Conservation (phyloP, 345 rosid species). For the Litchi chinensis region DNA sequence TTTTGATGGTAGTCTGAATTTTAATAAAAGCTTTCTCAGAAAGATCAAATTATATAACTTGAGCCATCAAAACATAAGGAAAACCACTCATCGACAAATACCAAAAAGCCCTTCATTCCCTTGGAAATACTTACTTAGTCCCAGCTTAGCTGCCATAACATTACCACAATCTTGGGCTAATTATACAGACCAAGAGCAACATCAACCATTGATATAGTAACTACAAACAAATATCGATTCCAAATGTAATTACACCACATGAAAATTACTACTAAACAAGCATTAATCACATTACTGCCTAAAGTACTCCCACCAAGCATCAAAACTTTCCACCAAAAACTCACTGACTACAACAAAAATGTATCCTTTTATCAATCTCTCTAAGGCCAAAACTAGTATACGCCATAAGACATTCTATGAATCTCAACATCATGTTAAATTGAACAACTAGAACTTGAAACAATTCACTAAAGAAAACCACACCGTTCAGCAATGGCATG, state of each 20-base stretch:
- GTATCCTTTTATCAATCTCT: not conserved
- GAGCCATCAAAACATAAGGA: not conserved
- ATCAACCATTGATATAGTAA: not conserved
- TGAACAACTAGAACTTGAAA: not conserved
- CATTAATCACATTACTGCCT: not conserved
- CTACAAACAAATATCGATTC: not conserved
- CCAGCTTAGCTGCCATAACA: not conserved
- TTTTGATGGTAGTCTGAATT: not conserved
- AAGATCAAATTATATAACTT: too few relatives aligned
- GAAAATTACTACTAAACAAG: not conserved
- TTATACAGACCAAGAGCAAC: not conserved
- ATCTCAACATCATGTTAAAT: not conserved
- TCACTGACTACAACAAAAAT: not conserved
- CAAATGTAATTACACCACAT: not conserved
- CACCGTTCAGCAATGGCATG: slow-evolving; percentile 66
- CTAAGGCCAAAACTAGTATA: not conserved
- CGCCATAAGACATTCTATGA: not conserved
- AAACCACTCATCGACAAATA: not conserved
- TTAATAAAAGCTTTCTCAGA: too few relatives aligned
- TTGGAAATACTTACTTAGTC: not conserved
- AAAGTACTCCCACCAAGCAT: not conserved
- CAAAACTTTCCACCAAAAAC: not conserved
- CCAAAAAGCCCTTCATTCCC: not conserved
- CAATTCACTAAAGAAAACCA: not conserved
- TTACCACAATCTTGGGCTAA: not conserved